Evolutionary conservation across 2,329 filamentous ascomycete genomes (phyloP), one percentile per base, ranked within the genome.

Genomic region (Colletotrichum paranaense): DNA sequence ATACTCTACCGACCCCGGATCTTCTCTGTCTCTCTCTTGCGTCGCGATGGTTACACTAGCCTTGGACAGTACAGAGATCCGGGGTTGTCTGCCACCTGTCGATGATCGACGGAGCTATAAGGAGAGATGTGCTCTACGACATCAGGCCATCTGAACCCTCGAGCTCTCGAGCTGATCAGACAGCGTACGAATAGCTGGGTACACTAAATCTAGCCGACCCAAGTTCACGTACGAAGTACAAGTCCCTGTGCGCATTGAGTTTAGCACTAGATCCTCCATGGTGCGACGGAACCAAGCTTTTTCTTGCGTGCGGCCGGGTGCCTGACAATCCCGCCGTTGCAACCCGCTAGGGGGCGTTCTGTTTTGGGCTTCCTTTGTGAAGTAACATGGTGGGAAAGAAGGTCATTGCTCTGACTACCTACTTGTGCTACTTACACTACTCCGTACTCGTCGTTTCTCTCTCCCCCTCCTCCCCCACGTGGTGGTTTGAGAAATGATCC

Each of bases 251-350:
- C 52, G 52, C 46, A 65, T 42, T 24, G 67, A 28, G 42, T 70
- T 52, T 35, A 22, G 24, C 59, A 71, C 67, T 71, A 73, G 16
- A 26, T 26, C 5, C 12, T 24, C 24, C 53, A 38, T 73, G 60
- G 67, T 73, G 71, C 60, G 67, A 71, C 71, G 62, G 56, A 35
- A 38, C 35, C 57, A 22, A 24, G 59, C 55, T 46, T 35, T 35
- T 22, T 16, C 35, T 42, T 42, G 38, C 38, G 38, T 42, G 38
- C 14, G 38, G 38, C 38, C 38, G 38, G 38, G 62, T 62, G 35
- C 56, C 67, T 65, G 60, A 62, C 60, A 62, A 53, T 52, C 35
- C 56, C 59, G 69, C 30, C 66, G 14, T 57, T 35, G 19, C 42
- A 46, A 32, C 24, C 14, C 11, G 53, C 42, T 32, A 53, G 24